Conservation (phyloP, 345 rosid species). For the Barbarea vulgaris region DNA sequence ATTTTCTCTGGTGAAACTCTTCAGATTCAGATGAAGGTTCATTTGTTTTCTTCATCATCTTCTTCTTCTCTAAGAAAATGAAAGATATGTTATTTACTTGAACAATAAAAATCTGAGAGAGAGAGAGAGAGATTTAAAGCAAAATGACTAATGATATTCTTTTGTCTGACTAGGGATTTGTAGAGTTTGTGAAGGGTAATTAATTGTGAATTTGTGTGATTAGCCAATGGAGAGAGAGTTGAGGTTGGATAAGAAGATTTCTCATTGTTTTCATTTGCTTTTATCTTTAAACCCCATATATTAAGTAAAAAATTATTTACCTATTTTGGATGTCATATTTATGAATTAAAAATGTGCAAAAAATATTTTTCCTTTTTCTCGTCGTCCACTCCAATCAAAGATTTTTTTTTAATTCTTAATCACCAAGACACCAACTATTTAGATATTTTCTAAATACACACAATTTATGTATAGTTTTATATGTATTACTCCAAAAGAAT, state of each 20-base stretch:
- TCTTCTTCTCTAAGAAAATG: not conserved
- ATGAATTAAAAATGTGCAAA: not conserved
- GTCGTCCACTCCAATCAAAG: not conserved
- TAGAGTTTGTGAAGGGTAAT: slow-evolving; percentile 20
- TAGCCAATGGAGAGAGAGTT: slow-evolving; percentile 12
- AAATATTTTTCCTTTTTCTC: not conserved
- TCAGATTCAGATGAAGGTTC: slow-evolving; percentile 15
- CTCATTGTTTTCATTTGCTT: slow-evolving; percentile 14
- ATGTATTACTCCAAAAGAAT: not conserved
- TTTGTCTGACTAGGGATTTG: slow-evolving; percentile 37
- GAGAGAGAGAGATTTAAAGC: slow-evolving; percentile 34
- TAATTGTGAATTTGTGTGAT: slow-evolving; percentile 28
- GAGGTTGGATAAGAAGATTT: slow-evolving; percentile 2
- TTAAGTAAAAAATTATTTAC: not conserved
- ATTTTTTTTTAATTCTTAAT: not conserved
- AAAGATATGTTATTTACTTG: not conserved
- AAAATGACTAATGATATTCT: slow-evolving; percentile 42
- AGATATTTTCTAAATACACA: not conserved
- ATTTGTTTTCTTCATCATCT: slow-evolving; percentile 26
- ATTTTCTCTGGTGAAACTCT: slow-evolving; percentile 1
- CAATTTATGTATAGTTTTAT: not conserved
- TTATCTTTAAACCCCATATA: slow-evolving; percentile 10
- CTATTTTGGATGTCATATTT: slow-evolving; percentile 2
- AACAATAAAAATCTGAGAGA: slow-evolving; percentile 30
- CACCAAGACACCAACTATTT: not conserved